Evolutionary conservation across 441 rosid genomes (phyloP), one percentile per base, ranked within the genome.

Genomic region (Flueggea neowawraea): DNA sequence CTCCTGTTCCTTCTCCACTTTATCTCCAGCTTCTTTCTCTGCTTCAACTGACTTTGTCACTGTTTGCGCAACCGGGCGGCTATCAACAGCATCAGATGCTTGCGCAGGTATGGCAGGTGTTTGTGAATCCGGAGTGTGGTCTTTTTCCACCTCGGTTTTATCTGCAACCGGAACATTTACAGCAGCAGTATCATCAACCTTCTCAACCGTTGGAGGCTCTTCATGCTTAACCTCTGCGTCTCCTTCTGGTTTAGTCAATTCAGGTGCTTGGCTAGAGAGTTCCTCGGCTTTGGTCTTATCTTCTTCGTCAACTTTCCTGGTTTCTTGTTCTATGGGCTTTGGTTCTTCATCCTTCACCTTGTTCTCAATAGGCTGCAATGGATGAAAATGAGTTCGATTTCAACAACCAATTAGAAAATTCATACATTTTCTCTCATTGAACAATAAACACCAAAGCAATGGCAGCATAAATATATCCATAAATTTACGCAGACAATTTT

Each of bases 351-450:
- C 41, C 6, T 22, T 62, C 63, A 54, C 66, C 55, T 58, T 58
- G 51, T 33, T 55, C 51, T 67, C 72, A 54, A 50, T 49, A 58
- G 49, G 50, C 76, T 72, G 54, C 57, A 58, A 44, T 12, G 12
- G 7, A 4, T 4, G 14, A 47, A 47, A 47, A 14, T 10, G 4
- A 14, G 14, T 6, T 47, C 4, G 12, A 47, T 45, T 13, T 45
- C 8, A 45, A 45, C 12, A 11, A 4, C 39, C 39, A 33, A 6
- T 36, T 36, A 8, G 6, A 5, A 36, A 36, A 36, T 36, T 36
- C 41, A 5, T 36, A 36, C 41, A 5, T 36, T 8, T 8, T 36
- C 41, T 36, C 4, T 36, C 41, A 5, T 36, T 36, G 41, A 36
- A 8, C 41, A 5, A 36, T 36, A 36, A 36, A 36, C 6, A 0